Evolutionary conservation across 805 yeast genomes (phyloP).

Genomic region (Gaillardinia entomophila): DNA sequence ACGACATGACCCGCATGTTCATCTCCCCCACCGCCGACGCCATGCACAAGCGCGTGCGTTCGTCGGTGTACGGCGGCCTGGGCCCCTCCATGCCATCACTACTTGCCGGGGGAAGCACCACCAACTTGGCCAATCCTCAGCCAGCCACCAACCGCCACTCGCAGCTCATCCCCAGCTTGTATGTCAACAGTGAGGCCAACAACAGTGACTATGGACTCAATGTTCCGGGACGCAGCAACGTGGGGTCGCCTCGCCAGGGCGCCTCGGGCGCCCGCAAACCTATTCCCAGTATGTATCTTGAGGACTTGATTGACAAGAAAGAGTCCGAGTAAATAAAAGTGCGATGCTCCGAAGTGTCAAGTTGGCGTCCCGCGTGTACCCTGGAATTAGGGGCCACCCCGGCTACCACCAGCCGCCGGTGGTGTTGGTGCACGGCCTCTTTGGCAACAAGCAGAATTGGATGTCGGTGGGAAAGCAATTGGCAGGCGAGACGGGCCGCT

Average conservation of each 20-base stretch:
- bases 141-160: slow-evolving; percentile 24
- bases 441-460: slow-evolving; percentile 45
- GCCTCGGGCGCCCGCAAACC: slow-evolving; percentile 17
- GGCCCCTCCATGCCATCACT: slow-evolving; percentile 15
- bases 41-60: slow-evolving; percentile 38
- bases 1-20: slow-evolving; percentile 49
- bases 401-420: slow-evolving; percentile 21
- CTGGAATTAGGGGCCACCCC: too few relatives aligned
- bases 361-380: too few relatives aligned
- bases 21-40: slow-evolving; percentile 80
- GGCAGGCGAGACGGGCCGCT: slow-evolving; percentile 20
- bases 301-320: slow-evolving; percentile 40
- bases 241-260: background rate
- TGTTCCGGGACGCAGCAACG: too few relatives aligned
- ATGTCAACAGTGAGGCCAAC: slow-evolving; percentile 34
- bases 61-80: slow-evolving; percentile 14
- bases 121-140: slow-evolving; percentile 12
- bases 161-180: slow-evolving; percentile 28
- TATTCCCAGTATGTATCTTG: slow-evolving; percentile 46
- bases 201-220: slow-evolving; percentile 23
- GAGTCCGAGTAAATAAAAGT: background rate
- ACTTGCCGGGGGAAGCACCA: slow-evolving; percentile 10
- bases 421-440: slow-evolving; percentile 49
- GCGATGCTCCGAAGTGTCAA: background rate
- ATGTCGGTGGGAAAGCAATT: slow-evolving; percentile 31